Conservation (phyloP, 768 basidiomycete species). For the Pisolithus orientalis region DNA sequence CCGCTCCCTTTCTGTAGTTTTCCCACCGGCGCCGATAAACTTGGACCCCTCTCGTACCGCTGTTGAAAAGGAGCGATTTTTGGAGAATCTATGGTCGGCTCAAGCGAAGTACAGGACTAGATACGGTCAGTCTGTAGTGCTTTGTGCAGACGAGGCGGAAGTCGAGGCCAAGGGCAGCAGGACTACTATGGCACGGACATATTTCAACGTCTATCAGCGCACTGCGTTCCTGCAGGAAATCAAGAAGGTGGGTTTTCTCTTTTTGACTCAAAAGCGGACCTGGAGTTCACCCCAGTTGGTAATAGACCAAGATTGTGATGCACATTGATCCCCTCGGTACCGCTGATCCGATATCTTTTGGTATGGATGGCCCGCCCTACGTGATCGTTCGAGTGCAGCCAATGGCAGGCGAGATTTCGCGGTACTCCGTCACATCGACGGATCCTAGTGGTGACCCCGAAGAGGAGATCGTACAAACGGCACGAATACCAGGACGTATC, state of each 20-base stretch:
- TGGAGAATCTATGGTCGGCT: conserved; percentile 84
- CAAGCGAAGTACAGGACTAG: conserved; percentile 78
- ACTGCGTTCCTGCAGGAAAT: conserved; percentile 71
- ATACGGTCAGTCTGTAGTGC: conserved; percentile 64
- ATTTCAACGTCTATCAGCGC: conserved; percentile 84
- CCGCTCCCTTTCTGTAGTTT: conserved; percentile 71
- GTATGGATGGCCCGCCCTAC: conserved; percentile 61
- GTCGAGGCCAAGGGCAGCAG: conserved; percentile 63
- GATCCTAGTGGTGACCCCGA: conserved; percentile 69
- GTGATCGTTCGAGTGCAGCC: conserved; percentile 81
- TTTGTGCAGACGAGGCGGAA: conserved; percentile 66
- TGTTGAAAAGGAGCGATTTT: conserved; percentile 71
- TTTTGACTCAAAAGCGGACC: neutral
- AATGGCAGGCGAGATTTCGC: conserved; percentile 75
- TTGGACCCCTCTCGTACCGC: conserved; percentile 61
- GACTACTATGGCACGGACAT: conserved; percentile 68
- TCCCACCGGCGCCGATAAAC: conserved; percentile 61
- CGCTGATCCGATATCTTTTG: conserved; percentile 76
- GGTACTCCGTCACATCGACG: conserved; percentile 70
- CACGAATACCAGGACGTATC: conserved; percentile 66
- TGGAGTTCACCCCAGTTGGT: conserved; percentile 3
- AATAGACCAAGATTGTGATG: conserved; percentile 79
- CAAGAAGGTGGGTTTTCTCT: conserved; percentile 55
- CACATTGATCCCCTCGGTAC: conserved; percentile 75
- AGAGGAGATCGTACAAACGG: conserved; percentile 79